Conservation (phyloP, 2,329 filamentous ascomycete genomes). For the Lasiodiplodia theobromae region DNA sequence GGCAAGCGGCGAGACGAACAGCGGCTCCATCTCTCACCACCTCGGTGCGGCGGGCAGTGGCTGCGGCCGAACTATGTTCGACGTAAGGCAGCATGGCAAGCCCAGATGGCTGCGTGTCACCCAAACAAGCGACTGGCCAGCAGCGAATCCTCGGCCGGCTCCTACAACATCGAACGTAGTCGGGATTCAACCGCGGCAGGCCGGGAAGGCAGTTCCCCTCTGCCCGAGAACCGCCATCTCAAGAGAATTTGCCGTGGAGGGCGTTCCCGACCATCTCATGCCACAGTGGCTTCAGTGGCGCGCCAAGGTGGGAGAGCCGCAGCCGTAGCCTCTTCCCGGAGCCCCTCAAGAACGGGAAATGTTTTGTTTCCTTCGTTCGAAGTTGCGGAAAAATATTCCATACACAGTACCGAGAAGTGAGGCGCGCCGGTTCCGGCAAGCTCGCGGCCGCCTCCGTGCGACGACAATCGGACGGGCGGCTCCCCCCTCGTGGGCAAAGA, state of each 20-base stretch:
- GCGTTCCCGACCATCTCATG: neutral
- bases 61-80: neutral
- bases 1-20: neutral
- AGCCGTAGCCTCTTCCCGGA: no score
- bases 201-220: neutral
- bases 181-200: conserved; percentile 25
- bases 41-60: neutral
- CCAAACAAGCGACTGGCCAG: neutral
- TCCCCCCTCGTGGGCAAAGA: neutral
- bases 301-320: neutral
- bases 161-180: conserved; percentile 25
- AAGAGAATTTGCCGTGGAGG: neutral
- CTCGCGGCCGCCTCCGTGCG: neutral
- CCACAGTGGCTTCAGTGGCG: neutral
- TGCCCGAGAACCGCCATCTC: neutral
- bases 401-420: neutral
- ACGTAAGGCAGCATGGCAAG: neutral
- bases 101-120: neutral
- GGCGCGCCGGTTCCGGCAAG: neutral
- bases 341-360: no score
- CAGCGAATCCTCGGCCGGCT: neutral
- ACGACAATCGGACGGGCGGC: neutral
- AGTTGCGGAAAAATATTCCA: conserved; percentile 5
- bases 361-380: no score
- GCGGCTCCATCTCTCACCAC: neutral